Evolutionary conservation across 2,329 filamentous ascomycete species (phyloP).

Genomic region (Furcasterigmium furcatum): DNA sequence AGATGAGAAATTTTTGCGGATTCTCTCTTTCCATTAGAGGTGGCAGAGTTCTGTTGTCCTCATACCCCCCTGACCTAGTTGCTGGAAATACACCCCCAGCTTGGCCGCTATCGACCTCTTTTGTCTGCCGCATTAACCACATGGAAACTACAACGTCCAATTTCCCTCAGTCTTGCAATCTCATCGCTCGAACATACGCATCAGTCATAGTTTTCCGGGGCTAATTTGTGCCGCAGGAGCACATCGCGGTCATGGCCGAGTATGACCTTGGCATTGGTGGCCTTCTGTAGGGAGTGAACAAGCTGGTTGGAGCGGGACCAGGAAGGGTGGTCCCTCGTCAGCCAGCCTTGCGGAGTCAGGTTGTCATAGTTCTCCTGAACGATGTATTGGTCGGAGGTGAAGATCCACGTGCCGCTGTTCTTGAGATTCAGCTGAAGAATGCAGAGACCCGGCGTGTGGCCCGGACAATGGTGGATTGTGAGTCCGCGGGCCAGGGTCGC

Average conservation of each 20-base stretch:
- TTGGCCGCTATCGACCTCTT: too few species aligned
- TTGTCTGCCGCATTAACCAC: too few species aligned
- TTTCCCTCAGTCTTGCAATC: too few species aligned
- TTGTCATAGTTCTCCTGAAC: conserved; percentile 23
- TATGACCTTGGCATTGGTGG: not conserved
- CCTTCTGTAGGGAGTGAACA: not conserved
- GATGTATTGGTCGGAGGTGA: conserved; percentile 27
- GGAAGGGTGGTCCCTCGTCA: conserved; percentile 24
- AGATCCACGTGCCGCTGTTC: conserved; percentile 26
- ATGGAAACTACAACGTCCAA: too few species aligned
- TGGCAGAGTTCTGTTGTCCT: too few species aligned
- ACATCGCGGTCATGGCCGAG: not conserved
- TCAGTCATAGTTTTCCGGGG: not conserved
- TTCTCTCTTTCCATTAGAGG: too few species aligned
- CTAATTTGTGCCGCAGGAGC: not conserved
- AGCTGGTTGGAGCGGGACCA: conserved; percentile 14
- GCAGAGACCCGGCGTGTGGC: conserved; percentile 19
- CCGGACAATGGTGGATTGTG: conserved; percentile 16
- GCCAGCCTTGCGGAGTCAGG: conserved; percentile 25
- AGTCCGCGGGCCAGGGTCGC: conserved; percentile 16
- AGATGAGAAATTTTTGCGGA: too few species aligned
- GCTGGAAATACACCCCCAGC: too few species aligned
- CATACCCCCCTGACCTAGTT: too few species aligned
- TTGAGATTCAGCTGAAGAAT: conserved; percentile 26
- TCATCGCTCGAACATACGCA: too few species aligned